Conservation (phyloP, 1,284 basidiomycete genomes). For the Sporisorium iseilematis-ciliati region DNA sequence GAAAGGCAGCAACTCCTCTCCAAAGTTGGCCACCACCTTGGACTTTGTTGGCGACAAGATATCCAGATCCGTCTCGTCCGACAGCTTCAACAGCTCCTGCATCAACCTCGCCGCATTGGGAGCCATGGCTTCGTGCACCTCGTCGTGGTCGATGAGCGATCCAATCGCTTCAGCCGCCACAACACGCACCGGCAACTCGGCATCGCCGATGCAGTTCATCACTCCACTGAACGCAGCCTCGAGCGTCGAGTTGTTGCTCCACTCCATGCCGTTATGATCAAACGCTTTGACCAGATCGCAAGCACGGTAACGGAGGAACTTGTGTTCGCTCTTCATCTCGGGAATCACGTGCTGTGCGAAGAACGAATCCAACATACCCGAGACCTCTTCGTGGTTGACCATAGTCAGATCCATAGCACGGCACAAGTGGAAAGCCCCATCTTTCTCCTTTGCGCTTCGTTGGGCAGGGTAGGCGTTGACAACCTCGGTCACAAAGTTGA, state of each 20-base stretch:
- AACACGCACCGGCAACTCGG: conserved; percentile 84
- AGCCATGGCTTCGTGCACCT: conserved; percentile 80
- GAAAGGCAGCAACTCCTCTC: conserved; percentile 85
- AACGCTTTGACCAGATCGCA: conserved; percentile 63
- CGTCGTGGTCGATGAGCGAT: conserved; percentile 78
- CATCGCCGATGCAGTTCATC: conserved; percentile 72
- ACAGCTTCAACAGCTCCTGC: conserved; percentile 87
- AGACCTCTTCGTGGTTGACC: conserved; percentile 61
- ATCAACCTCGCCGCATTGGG: conserved; percentile 87
- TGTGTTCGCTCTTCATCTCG: conserved; percentile 58
- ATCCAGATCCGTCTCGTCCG: conserved; percentile 90
- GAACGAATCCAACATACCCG: conserved; percentile 61
- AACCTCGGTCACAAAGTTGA: conserved; percentile 65
- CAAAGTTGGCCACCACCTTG: conserved; percentile 86
- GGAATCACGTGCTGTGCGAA: conserved; percentile 66
- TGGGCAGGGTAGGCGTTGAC: conserved; percentile 61
- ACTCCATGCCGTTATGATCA: conserved; percentile 62
- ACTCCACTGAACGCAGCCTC: conserved; percentile 65
- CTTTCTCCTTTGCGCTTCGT: conserved; percentile 60
- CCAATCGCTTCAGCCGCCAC: conserved; percentile 85
- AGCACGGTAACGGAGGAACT: conserved; percentile 64
- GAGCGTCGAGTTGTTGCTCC: conserved; percentile 57
- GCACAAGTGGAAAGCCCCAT: conserved; percentile 65
- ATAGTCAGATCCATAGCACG: conserved; percentile 60
- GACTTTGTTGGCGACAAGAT: conserved; percentile 84